These are phyloP conservation scores for Nelumbo lutea DNA, from an alignment of 164 flowering plant genomes.

Conservation along the genomic window DNA sequence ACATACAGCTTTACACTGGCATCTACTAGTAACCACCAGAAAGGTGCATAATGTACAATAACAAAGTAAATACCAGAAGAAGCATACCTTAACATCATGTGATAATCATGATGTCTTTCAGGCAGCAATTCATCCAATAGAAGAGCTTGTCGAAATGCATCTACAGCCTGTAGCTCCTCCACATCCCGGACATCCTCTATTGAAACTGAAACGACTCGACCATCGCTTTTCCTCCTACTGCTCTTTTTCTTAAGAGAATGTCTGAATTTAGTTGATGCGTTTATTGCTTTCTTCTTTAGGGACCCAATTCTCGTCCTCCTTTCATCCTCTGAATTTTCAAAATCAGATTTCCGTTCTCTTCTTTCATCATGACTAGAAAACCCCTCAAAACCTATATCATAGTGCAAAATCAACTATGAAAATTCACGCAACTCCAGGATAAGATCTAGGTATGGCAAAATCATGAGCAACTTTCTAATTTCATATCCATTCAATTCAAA, in stretches of 20 bases:
- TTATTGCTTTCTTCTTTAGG: conserved; percentile 76
- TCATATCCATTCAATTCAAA: too few species aligned
- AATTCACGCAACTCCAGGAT: not conserved
- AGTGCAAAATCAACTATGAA: not conserved
- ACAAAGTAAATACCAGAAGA: not conserved
- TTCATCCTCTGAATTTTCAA: conserved; percentile 89
- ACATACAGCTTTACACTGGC: not conserved
- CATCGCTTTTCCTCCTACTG: conserved; percentile 58
- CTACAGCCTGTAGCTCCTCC: conserved; percentile 80
- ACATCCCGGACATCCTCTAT: conserved; percentile 87
- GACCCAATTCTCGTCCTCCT: conserved; percentile 76
- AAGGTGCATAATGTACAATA: not conserved
- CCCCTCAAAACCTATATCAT: conserved; percentile 51
- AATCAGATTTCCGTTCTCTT: conserved; percentile 82
- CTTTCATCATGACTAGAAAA: conserved; percentile 51
- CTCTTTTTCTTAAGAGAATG: conserved; percentile 81
- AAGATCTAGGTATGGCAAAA: not conserved
- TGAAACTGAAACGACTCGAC: conserved; percentile 66
- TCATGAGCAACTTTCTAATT: too few species aligned
- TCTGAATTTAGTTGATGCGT: conserved; percentile 75
- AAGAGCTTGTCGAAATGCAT: conserved; percentile 73
- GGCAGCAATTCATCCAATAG: conserved; percentile 75
- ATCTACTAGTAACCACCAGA: not conserved
- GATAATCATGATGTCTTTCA: conserved; percentile 74
- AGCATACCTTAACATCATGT: conserved; percentile 78